These are phyloP conservation scores for Termitomyces titanicus DNA, from an alignment of 768 basidiomycete species.

Conservation along the genomic window DNA sequence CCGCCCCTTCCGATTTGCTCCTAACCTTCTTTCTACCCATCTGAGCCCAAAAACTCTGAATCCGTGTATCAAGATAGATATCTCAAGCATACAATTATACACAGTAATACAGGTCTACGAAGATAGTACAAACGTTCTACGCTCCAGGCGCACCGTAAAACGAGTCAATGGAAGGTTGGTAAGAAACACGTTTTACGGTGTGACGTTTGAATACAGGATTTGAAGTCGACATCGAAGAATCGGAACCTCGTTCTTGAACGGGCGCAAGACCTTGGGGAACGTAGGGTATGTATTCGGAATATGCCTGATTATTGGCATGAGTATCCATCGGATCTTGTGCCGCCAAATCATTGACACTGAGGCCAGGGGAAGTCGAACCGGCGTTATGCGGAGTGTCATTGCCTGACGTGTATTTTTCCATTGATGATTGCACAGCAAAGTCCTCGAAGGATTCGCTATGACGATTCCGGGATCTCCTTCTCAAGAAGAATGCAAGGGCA, in stretches of 20 bases:
- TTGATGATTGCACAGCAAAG: slow-evolving; percentile 6
- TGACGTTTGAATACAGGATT: slow-evolving; percentile 1
- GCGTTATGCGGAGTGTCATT: slow-evolving; percentile 1
- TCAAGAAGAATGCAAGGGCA: slow-evolving; percentile 22
- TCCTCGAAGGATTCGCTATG: slow-evolving; percentile 26
- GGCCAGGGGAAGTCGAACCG: slow-evolving; percentile 20
- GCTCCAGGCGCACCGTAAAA: slow-evolving; percentile 30
- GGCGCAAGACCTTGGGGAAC: slow-evolving; percentile 9
- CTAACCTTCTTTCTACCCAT: no score
- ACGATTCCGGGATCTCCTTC: slow-evolving; percentile 20
- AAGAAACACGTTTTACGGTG: slow-evolving; percentile 19
- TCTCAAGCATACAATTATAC: neutral
- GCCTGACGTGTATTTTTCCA: slow-evolving; percentile 10
- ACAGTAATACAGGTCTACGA: neutral
- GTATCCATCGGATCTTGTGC: slow-evolving; percentile 25
- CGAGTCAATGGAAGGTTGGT: slow-evolving; percentile 36
- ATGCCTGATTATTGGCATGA: slow-evolving; percentile 6
- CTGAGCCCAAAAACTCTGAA: no score
- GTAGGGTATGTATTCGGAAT: slow-evolving; percentile 3
- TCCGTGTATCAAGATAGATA: neutral
- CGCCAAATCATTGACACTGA: slow-evolving; percentile 21
- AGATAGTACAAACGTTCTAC: neutral
- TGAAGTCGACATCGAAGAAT: neutral
- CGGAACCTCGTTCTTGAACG: slow-evolving; percentile 8
- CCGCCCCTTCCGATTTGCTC: no score